Evolutionary conservation across 1,139 yeast species (phyloP).

Genomic region (Blastobotrys proliferans): DNA sequence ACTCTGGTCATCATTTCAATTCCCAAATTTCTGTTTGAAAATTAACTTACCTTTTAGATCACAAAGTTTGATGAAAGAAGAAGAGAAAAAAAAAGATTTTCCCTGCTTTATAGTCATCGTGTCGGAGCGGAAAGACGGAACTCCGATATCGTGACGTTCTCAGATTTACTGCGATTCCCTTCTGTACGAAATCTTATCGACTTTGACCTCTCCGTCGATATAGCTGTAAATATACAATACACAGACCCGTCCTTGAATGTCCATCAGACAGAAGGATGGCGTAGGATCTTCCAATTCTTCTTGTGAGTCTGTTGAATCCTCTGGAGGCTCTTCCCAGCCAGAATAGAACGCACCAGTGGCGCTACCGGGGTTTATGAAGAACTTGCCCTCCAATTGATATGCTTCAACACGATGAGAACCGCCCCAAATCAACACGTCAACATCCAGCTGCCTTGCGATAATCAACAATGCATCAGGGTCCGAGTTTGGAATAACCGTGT

Average conservation of each 20-base stretch:
- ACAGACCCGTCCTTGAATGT: conserved; percentile 72
- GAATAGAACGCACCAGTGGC: conserved; percentile 83
- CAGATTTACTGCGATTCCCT: conserved; percentile 37
- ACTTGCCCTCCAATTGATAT: conserved; percentile 85
- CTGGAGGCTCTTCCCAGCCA: conserved; percentile 45
- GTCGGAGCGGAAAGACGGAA: too few relatives aligned
- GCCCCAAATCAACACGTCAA: conserved; percentile 93
- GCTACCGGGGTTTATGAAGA: conserved; percentile 92
- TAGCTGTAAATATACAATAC: conserved; percentile 82
- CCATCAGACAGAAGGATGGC: conserved; percentile 90
- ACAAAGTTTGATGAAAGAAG: conserved; percentile 5
- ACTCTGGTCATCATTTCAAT: conserved; percentile 71
- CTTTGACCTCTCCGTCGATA: conserved; percentile 79
- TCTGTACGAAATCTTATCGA: conserved; percentile 80
- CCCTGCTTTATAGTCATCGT: too few relatives aligned
- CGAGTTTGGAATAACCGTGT: conserved; percentile 73
- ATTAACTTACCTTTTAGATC: conserved; percentile 11
- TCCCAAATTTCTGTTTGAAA: conserved; percentile 3
- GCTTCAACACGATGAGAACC: conserved; percentile 93
- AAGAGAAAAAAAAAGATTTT: conserved; percentile 14
- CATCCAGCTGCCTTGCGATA: conserved; percentile 87
- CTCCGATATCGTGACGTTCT: too few relatives aligned
- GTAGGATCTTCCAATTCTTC: conserved; percentile 36
- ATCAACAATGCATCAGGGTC: conserved; percentile 83
- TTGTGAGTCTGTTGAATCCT: too few relatives aligned